A percentile compares a stretch with the other conserved stretches of the same genome.
Evolutionary conservation across 169 alveolate species (phyloP).

Genomic region (Fabrea salina): DNA sequence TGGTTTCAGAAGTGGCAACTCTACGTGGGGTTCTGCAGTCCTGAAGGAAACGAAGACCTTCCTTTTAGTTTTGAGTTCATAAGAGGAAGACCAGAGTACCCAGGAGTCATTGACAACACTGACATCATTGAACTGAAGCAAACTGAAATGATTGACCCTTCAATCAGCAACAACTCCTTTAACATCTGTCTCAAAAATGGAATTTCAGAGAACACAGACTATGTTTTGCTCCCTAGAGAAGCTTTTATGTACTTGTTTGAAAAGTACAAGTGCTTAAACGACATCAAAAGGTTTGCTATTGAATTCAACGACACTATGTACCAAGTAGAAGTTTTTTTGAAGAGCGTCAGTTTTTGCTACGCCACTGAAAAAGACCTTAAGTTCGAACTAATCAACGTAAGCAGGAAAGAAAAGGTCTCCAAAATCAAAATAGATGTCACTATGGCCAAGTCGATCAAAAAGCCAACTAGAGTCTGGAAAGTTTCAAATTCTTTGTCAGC

Average conservation of each 20-base stretch:
- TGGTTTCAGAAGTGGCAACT: constrained; percentile 33
- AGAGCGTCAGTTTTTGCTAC: neutral
- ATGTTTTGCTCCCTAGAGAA: neutral
- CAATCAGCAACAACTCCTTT: neutral
- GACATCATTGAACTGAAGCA: constrained; percentile 10
- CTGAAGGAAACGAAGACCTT: constrained; percentile 12
- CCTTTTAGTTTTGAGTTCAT: neutral
- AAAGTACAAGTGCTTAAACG: neutral
- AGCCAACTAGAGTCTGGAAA: neutral
- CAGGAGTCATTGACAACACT: constrained; percentile 30
- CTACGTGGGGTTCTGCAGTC: neutral
- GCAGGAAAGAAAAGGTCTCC: constrained; percentile 14
- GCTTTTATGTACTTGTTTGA: constrained; percentile 13
- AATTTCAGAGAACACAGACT: constrained; percentile 20
- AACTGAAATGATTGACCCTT: neutral
- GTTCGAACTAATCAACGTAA: constrained; percentile 16
- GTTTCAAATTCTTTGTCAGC: neutral
- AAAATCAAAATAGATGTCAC: neutral
- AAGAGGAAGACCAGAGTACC: neutral
- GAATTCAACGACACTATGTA: constrained; percentile 24
- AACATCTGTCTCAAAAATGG: constrained; percentile 29
- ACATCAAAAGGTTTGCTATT: constrained; percentile 26
- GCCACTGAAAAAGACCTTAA: neutral
- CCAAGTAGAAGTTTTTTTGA: constrained; percentile 26
- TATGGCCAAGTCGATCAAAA: neutral